Base-by-base conservation (phyloP, 805 yeast species). In the Candida railenensis region DNA sequence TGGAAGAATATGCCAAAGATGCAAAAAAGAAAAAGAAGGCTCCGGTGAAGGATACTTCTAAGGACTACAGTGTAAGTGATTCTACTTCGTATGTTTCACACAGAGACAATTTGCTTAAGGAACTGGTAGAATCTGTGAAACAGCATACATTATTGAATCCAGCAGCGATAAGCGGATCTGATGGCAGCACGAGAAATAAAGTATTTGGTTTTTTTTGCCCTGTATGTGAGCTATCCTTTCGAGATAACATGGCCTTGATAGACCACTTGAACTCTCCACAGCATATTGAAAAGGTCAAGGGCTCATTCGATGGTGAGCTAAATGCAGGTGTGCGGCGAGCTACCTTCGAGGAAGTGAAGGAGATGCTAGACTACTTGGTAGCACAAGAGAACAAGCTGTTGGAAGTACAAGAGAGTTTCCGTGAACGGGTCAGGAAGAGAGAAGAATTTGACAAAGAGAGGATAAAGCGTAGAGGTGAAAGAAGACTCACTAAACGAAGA, bases 151-250 rank as follows among this genome's bases (percentile, higher is more conserved):
- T 72, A 3, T 58, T 72, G 22, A 12, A 33, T 8, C 20, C 12
- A 12, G 32, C 33, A 22, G 20, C 38, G 11, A 18, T 15, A 11
- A 15, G 16, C 7, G 40, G 40, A 8, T 16, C 57, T 4, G 43
- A 56, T 1, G 59, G 15, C 53, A 73, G 59, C 44, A 36, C 14
- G 7, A 64, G 54, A 38, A 69, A 50, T 81, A 89, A 45, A 76
- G 80, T 87, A 21, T 87, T 88, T 49, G 97, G 97, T 19, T 92
- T 92, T 65, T 78, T 78, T 55, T 94, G 99, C 65, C 87, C 85
- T 9, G 63, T 80, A 1, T 94, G 99, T 64, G 80, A 85, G 51
- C 63, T 88, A 48, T 84, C 92, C 2, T 92, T 81, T 66, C 83
- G 89, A 58, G 97, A 94, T 61, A 85, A 87, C 47, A 67, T 89